These are phyloP conservation scores for Cyclospora cayetanensis DNA, from an alignment of 169 alveolate genomes.

Conservation along the genomic window DNA sequence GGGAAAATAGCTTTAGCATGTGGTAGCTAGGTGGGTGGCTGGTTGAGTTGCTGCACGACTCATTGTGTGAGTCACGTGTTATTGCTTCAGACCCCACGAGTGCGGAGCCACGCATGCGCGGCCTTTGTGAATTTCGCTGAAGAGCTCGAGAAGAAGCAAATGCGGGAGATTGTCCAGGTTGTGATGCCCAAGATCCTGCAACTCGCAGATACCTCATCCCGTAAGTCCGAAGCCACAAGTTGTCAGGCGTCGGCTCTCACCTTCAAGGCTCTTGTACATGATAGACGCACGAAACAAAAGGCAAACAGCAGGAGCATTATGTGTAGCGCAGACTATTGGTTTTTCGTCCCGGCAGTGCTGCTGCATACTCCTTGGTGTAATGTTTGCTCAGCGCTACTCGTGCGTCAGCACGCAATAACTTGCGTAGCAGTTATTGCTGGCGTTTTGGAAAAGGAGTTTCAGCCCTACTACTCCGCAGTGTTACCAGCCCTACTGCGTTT, in stretches of 20 bases:
- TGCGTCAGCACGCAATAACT: conserved; percentile 88
- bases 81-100: conserved; percentile 89
- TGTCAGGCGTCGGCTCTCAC: conserved; percentile 75
- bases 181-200: conserved; percentile 84
- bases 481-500: conserved; percentile 77
- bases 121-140: conserved; percentile 93
- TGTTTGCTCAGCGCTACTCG: conserved; percentile 16
- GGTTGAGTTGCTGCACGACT: conserved; percentile 69
- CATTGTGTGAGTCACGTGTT: conserved; percentile 83
- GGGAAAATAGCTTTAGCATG: too few relatives aligned
- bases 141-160: conserved; percentile 86
- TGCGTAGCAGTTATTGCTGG: conserved; percentile 93
- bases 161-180: conserved; percentile 84
- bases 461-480: conserved; percentile 85
- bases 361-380: too few relatives aligned
- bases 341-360: too few relatives aligned
- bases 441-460: conserved; percentile 89
- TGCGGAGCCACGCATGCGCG: conserved; percentile 92
- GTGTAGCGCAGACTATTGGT: too few relatives aligned
- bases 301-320: not conserved
- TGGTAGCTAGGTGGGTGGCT: conserved; percentile 87
- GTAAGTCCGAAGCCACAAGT: not conserved
- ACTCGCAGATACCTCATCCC: conserved; percentile 75
- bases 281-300: not conserved
- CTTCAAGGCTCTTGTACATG: conserved; percentile 23